Base-by-base conservation (phyloP, 495 filamentous ascomycete species). In the Cudoniella acicularis region DNA sequence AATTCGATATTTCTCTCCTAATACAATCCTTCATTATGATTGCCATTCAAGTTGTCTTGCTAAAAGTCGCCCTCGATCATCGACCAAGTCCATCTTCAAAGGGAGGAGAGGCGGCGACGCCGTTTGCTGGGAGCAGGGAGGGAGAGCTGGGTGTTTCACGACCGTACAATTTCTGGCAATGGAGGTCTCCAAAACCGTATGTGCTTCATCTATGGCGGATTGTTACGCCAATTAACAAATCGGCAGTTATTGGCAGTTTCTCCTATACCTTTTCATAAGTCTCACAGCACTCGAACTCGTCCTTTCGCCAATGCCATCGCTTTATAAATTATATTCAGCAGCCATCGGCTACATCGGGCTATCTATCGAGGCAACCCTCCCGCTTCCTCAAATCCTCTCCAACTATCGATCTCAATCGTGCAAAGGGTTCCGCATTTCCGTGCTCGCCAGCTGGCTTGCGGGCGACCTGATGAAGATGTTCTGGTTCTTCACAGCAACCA, bases 401-500 rank as follows among this genome's bases (percentile, higher is more conserved):
- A 98, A 98, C 71, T 79, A 88, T 61, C 83, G 79, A 21, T 83
- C 86, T 0, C 81, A 81, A 47, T 93, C 90, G 2, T 96, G 91
- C 75, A 89, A 88, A 67, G 94, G 94, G 9, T 96, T 98, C 74
- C 83, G 94, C 2, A 45, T 96, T 6, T 92, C 87, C 10, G 91
- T 98, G 4, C 73, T 97, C 22, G 86, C 79, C 3, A 91, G 88
- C 48, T 98, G 94, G 94, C 73, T 98, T 60, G 70, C 90, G 11
- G 94, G 94, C 62, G 94, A 98, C 74, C 75, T 83, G 30, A 95
- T 96, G 88, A 98, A 98, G 79, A 89, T 96, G 84, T 87, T 87
- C 47, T 98, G 89, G 77, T 97, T 98, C 74, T 92, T 91, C 70
- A 84, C 79, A 30, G 86, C 88, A 11, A 76, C 77, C 24, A 77